phyloP scores from a whole-genome alignment of 257 asterid species.

The Nicotiana noctiflora region DNA sequence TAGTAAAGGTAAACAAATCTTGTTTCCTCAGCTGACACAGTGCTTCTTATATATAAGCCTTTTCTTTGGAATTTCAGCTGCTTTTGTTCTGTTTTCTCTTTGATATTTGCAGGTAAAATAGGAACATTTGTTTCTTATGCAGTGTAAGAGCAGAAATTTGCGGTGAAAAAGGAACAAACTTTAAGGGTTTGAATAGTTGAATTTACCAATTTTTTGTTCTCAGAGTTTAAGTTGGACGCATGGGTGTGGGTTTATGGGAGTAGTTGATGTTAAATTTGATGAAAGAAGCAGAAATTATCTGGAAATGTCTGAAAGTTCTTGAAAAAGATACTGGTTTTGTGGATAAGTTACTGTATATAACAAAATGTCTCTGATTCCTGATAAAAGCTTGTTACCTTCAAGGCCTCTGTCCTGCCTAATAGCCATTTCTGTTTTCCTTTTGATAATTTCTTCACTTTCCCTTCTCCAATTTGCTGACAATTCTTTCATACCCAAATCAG shows the following conservation, averaged over 20 bases:
- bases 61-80: too few species aligned
- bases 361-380: constrained; percentile 38
- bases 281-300: neutral
- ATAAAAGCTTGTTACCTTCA: constrained; percentile 46
- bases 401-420: constrained; percentile 53
- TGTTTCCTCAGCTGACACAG: too few species aligned
- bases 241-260: too few species aligned
- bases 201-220: neutral
- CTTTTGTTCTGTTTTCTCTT: neutral
- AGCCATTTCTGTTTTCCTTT: constrained; percentile 44
- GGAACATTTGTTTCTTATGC: neutral
- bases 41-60: too few species aligned
- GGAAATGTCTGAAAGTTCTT: neutral
- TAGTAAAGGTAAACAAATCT: too few species aligned
- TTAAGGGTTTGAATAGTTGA: neutral
- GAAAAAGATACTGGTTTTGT: neutral
- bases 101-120: neutral
- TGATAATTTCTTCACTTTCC: constrained; percentile 46
- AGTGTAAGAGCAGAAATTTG: neutral
- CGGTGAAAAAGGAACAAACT: neutral
- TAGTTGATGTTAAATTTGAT: too few species aligned
- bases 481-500: constrained; percentile 29
- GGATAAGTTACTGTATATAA: neutral
- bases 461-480: constrained; percentile 35
- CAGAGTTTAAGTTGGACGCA: too few species aligned